Percentiles rank a stretch among this genome's conserved stretches.
These are phyloP conservation scores for Hawksworthiomyces lignivorus DNA, from an alignment of 2,329 filamentous ascomycete genomes.

Conservation along the genomic window DNA sequence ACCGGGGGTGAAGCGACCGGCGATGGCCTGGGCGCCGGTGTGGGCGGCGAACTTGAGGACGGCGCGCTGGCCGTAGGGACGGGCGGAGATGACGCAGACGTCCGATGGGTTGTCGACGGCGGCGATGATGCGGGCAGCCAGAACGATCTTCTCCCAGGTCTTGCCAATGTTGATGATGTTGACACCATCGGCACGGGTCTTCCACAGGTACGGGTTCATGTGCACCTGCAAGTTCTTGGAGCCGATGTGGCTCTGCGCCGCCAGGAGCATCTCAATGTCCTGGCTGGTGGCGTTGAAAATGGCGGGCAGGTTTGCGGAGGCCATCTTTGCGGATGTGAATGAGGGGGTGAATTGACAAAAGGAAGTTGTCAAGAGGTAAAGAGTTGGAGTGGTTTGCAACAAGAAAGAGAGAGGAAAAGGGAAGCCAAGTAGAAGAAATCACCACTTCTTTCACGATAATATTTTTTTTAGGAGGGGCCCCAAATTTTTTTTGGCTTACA, in stretches of 20 bases:
- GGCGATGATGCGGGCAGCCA: constrained; percentile 97
- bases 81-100: constrained; percentile 98
- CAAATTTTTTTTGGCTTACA: constrained; percentile 7
- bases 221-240: constrained; percentile 99
- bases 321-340: constrained; percentile 63
- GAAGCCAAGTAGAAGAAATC: constrained; percentile 1
- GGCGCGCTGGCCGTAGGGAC: constrained; percentile 98
- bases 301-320: constrained; percentile 86
- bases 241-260: constrained; percentile 92
- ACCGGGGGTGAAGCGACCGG: constrained; percentile 99
- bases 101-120: constrained; percentile 99
- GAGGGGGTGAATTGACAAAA: constrained; percentile 4
- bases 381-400: constrained; percentile 11
- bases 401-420: neutral
- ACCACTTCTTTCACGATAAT: constrained; percentile 10
- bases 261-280: constrained; percentile 99
- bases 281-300: constrained; percentile 94
- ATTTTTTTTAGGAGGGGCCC: constrained; percentile 12
- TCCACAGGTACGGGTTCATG: constrained; percentile 92
- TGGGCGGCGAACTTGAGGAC: constrained; percentile 99
- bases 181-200: constrained; percentile 96
- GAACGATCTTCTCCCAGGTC: constrained; percentile 99
- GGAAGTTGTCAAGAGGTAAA: constrained; percentile 10
- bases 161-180: constrained; percentile 99
- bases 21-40: constrained; percentile 96